phyloP scores from a whole-genome alignment of 257 asterid species.

The Primulina tabacum region DNA sequence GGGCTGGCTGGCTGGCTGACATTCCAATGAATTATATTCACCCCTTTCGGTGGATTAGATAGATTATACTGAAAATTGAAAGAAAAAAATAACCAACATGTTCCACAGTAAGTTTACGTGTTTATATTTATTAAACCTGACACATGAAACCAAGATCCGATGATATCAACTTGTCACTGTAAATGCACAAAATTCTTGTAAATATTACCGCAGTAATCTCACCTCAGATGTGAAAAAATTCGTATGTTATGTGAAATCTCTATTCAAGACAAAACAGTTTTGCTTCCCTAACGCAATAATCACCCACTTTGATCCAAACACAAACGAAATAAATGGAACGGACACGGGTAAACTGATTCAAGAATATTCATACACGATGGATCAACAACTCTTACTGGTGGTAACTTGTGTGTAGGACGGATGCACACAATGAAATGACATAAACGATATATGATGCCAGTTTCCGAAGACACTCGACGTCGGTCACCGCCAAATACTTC shows the following conservation, averaged over 20 bases:
- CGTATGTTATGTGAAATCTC: not conserved
- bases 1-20: constrained; percentile 19
- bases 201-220: not conserved
- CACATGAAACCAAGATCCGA: not conserved
- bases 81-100: not conserved
- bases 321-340: not conserved
- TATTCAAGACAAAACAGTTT: not conserved
- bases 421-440: not conserved
- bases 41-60: constrained; percentile 13
- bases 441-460: not conserved
- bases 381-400: not conserved
- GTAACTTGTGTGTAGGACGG: not conserved
- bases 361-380: not conserved
- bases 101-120: not conserved
- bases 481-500: constrained; percentile 5
- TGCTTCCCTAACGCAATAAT: too few species aligned
- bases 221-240: not conserved
- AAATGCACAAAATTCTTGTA: constrained; percentile 5
- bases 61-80: not conserved
- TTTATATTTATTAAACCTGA: not conserved
- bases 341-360: not conserved
- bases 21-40: constrained; percentile 13
- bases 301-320: not conserved
- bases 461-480: not conserved
- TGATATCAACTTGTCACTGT: constrained; percentile 14